A percentile compares a stretch with the other conserved stretches of the same genome.
These are phyloP conservation scores for Dipodascus albidus DNA, from an alignment of 805 yeast genomes.

Conservation along the genomic window DNA sequence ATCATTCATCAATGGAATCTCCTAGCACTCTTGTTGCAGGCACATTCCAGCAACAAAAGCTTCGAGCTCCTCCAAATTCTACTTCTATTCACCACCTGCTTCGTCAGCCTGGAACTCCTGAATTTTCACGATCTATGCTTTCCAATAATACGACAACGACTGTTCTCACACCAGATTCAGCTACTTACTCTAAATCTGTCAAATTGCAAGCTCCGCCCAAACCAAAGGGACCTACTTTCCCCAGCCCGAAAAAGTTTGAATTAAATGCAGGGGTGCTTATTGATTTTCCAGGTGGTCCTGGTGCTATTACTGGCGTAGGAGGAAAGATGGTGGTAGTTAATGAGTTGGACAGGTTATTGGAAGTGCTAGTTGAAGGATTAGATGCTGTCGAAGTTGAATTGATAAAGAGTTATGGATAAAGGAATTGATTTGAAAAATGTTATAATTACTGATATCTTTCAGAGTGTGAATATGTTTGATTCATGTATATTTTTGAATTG, in stretches of 20 bases:
- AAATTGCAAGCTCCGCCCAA: neutral
- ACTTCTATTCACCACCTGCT: too few species aligned
- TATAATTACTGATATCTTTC: too few species aligned
- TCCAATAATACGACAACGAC: neutral
- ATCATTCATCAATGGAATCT: neutral
- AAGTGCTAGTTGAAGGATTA: neutral
- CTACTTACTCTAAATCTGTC: neutral
- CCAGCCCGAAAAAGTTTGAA: neutral
- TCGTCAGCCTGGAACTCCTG: neutral
- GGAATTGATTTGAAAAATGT: neutral
- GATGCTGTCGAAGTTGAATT: neutral
- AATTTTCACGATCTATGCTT: neutral
- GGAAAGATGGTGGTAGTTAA: conserved; percentile 1
- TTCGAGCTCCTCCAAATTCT: neutral
- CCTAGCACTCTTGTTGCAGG: too few species aligned
- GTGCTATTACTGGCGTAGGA: neutral
- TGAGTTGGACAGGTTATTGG: neutral
- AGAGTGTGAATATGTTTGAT: too few species aligned
- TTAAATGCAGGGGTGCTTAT: neutral
- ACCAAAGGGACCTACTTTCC: neutral
- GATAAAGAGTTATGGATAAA: neutral
- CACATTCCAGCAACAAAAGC: neutral
- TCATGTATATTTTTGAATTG: too few species aligned
- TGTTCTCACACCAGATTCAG: neutral
- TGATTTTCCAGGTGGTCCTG: neutral